Conservation (phyloP, 129 eudicot genomes). For the Calendula officinalis region DNA sequence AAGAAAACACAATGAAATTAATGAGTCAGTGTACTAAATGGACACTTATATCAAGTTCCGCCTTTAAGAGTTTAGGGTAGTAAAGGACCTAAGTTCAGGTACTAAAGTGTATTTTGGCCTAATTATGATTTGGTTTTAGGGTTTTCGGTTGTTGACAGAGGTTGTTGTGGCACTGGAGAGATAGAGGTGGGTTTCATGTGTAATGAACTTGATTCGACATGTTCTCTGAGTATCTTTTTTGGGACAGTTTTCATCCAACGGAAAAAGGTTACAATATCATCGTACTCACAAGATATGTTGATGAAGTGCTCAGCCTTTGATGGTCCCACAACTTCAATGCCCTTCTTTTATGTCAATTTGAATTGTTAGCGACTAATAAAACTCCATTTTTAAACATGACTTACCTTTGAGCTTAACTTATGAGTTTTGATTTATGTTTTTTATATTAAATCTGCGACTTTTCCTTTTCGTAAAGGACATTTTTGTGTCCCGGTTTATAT, state of each 20-base stretch:
- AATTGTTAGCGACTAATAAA: neutral
- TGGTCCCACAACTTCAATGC: neutral
- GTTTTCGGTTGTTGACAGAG: conserved; percentile 44
- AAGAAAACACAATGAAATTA: too few relatives aligned
- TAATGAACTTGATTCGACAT: conserved; percentile 26
- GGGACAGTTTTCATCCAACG: conserved; percentile 78
- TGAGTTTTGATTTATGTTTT: neutral
- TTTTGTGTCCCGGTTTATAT: too few relatives aligned
- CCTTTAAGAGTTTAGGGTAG: too few relatives aligned
- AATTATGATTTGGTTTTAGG: conserved; percentile 31
- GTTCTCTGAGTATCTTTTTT: conserved; percentile 45
- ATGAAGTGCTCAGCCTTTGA: conserved; percentile 26
- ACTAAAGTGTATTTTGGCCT: too few relatives aligned
- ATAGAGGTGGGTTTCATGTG: conserved; percentile 58
- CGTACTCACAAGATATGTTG: conserved; percentile 29
- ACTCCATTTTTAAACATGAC: neutral
- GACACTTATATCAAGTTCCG: too few relatives aligned
- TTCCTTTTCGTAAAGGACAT: neutral
- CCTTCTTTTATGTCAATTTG: neutral
- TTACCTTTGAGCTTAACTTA: neutral
- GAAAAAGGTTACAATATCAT: conserved; percentile 53
- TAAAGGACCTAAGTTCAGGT: too few relatives aligned
- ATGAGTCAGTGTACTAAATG: too few relatives aligned
- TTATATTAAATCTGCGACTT: neutral
- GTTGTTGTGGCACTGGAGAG: conserved; percentile 69